phyloP scores from a whole-genome alignment of 2,329 filamentous ascomycete species.

The Lasiodiplodia sp. region DNA sequence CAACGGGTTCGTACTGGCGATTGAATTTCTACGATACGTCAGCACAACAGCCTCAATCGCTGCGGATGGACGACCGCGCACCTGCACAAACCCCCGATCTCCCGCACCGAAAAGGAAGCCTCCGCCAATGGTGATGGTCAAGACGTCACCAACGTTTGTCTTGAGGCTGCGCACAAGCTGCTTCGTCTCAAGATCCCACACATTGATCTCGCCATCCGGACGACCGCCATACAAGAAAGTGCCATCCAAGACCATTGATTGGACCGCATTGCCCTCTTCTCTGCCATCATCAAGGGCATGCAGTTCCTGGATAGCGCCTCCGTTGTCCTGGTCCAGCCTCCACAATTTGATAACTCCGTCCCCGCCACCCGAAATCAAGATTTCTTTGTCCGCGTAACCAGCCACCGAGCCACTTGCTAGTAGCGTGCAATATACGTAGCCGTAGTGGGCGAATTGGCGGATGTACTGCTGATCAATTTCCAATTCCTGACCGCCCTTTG shows the following conservation, averaged over 20 bases:
- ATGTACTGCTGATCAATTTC: slow-evolving; percentile 85
- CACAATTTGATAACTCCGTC: slow-evolving; percentile 97
- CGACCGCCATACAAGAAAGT: slow-evolving; percentile 93
- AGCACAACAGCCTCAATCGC: slow-evolving; percentile 34
- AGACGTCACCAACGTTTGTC: slow-evolving; percentile 80
- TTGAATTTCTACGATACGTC: slow-evolving; percentile 67
- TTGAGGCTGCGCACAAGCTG: slow-evolving; percentile 89
- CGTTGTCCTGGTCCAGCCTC: slow-evolving; percentile 69
- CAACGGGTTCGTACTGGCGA: slow-evolving; percentile 81
- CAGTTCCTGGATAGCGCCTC: slow-evolving; percentile 72
- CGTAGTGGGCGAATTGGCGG: slow-evolving; percentile 88
- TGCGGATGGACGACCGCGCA: background rate
- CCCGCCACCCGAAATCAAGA: slow-evolving; percentile 88
- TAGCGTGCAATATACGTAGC: slow-evolving; percentile 96
- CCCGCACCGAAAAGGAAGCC: slow-evolving; percentile 87
- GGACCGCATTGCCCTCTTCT: slow-evolving; percentile 65
- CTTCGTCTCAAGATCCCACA: slow-evolving; percentile 95
- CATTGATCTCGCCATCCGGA: slow-evolving; percentile 84
- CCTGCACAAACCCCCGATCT: slow-evolving; percentile 76
- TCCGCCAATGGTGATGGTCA: slow-evolving; percentile 84
- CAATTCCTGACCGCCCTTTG: slow-evolving; percentile 69
- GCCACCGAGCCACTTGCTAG: slow-evolving; percentile 74
- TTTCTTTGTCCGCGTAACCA: slow-evolving; percentile 68
- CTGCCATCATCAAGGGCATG: slow-evolving; percentile 68
- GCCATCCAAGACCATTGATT: slow-evolving; percentile 85